Evolutionary conservation across 768 basidiomycete species (phyloP), one percentile per base, ranked within the genome.

Genomic region (Suillus clintonianus): DNA sequence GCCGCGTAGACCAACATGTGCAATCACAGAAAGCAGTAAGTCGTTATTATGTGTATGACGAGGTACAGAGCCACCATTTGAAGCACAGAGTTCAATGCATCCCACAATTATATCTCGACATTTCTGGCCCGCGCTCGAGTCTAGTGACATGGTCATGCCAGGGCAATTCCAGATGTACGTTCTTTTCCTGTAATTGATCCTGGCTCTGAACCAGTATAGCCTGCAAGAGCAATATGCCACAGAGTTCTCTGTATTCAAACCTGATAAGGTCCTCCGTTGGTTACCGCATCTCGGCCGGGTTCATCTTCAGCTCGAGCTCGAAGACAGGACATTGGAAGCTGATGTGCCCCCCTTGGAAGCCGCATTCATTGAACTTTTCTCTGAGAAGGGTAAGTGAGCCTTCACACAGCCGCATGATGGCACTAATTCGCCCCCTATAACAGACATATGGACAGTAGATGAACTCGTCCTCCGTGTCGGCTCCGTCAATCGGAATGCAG

Each of bases 111-210:
- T 99, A 43, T 99, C 97, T 13, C 85, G 88, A 14, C 89, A 97
- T 69, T 99, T 98, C 77, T 99, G 97, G 97, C 97, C 97, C 0
- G 78, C 89, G 1, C 81, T 97, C 30, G 90, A 92, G 69, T 78
- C 89, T 2, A 86, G 86, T 62, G 84, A 84, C 17, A 82, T 97
- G 63, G 74, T 81, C 48, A 90, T 99, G 84, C 94, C 96, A 0
- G 92, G 93, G 3, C 93, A 94, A 72, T 89, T 97, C 71, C 85
- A 86, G 68, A 76, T 77, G 96, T 97, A 70, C 53, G 89, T 77
- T 32, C 19, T 22, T 4, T 50, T 14, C 36, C 8, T 47, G 42
- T 37, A 63, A 34, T 62, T 65, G 50, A 65, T 57, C 15, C 45
- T 65, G 5, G 48, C 45, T 17, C 61, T 58, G 36, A 43, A 58